Base-by-base conservation (phyloP, 805 yeast genomes). In the Ogataea pini region DNA sequence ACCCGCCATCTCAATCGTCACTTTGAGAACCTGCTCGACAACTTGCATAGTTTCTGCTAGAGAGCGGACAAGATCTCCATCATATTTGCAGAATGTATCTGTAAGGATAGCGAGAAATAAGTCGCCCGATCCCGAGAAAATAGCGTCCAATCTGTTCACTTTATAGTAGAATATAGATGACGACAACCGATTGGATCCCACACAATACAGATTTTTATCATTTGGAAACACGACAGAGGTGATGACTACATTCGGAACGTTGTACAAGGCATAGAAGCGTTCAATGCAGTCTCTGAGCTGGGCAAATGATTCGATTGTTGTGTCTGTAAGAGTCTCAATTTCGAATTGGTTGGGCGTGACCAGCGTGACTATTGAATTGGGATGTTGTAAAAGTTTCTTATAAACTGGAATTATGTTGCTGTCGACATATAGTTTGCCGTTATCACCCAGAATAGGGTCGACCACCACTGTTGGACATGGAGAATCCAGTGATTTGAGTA, bases 361-460 rank as follows among this genome's bases (percentile, higher is more conserved):
- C 31, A 85, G 57, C 36, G 72, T 71, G 1, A 86, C 75, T 17
- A 56, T 48, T 14, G 46, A 34, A 3, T 31, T 37, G 2, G 77
- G 77, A 4, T 67, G 60, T 10, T 48, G 46, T 29, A 85, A 61
- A n/a, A 83, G 67, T 10, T 70, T 52, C 55, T 72, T 70, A 59
- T 84, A 85, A 1, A 75, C 64, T 0, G 79, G 79, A 0, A 85
- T 70, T 20, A 83, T 74, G 10, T 70, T 75, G 46, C 75, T 76
- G 49, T 76, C 75, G 1, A 92, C 96, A 63, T 92, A 92, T 3
- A 90, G 66, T 48, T 72, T 76, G 1, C 96, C 97, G 57, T 89
- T 85, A 62, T 92, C 98, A 10, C 98, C 98, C 63, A 92, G 69
- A 1, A 92, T 94, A 1, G 98, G 98, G 64, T 92, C 98, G 42